Conservation (phyloP, 2,329 filamentous ascomycete species). For the Fusarium mangiferae region DNA sequence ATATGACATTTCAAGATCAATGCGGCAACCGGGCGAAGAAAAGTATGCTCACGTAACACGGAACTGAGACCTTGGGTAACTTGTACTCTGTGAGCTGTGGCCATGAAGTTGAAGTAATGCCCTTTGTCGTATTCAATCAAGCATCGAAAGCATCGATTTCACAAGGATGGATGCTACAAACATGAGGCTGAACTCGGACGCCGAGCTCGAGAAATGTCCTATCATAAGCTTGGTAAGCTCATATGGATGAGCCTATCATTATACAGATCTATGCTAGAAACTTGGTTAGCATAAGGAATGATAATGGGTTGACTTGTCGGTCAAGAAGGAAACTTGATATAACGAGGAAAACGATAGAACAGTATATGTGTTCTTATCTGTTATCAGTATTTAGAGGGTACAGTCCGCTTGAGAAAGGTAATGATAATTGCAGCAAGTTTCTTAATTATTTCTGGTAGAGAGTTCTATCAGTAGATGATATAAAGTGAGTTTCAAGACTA, state of each 20-base stretch:
- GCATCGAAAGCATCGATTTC: rapidly evolving
- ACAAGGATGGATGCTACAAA: background rate
- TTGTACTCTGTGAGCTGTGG: too few species aligned
- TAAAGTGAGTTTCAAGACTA: background rate
- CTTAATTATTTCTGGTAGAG: rapidly evolving
- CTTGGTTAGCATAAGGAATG: rapidly evolving
- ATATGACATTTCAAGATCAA: background rate
- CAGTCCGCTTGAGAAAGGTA: too few species aligned
- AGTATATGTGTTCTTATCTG: background rate
- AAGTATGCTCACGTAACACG: rapidly evolving
- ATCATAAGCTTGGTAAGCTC: background rate
- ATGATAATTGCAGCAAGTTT: background rate
- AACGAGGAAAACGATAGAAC: background rate
- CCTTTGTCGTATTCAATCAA: background rate
- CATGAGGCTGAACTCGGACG: background rate
- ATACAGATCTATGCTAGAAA: rapidly evolving
- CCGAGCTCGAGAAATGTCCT: rapidly evolving
- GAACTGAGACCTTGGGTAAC: too few species aligned
- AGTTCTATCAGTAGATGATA: rapidly evolving
- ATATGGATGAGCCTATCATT: too few species aligned
- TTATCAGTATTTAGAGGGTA: background rate
- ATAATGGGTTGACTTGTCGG: too few species aligned
- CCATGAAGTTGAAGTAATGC: rapidly evolving
- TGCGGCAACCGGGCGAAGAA: rapidly evolving
- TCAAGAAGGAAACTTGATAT: background rate